phyloP scores from a whole-genome alignment of 2,329 filamentous ascomycete genomes.

The Penicillium fuscoglaucum region DNA sequence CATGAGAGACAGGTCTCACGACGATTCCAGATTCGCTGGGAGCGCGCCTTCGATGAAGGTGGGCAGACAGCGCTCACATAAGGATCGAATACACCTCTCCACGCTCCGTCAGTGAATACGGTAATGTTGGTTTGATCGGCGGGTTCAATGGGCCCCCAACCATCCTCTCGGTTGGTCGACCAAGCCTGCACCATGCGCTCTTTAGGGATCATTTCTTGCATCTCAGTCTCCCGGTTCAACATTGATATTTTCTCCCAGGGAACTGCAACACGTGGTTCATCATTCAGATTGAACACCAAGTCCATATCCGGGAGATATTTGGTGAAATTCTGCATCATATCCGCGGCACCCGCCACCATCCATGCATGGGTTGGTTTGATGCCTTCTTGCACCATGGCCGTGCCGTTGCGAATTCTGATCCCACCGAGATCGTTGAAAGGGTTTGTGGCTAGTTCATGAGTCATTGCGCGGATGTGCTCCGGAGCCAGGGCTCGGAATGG shows the following conservation, averaged over 20 bases:
- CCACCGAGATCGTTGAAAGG: constrained; percentile 58
- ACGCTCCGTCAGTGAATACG: constrained; percentile 44
- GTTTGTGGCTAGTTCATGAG: constrained; percentile 54
- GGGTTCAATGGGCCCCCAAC: constrained; percentile 42
- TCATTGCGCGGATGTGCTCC: constrained; percentile 53
- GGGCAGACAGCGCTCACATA: constrained; percentile 60
- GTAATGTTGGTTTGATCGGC: constrained; percentile 34
- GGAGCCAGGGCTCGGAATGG: constrained; percentile 58
- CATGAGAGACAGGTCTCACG: constrained; percentile 66
- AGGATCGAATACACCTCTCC: constrained; percentile 42
- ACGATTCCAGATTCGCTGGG: constrained; percentile 62
- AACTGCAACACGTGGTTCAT: constrained; percentile 59
- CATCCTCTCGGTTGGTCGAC: constrained; percentile 39
- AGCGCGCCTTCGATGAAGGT: constrained; percentile 60
- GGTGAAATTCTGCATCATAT: constrained; percentile 57
- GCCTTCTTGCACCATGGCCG: constrained; percentile 50
- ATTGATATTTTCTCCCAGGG: constrained; percentile 48
- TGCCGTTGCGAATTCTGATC: constrained; percentile 56
- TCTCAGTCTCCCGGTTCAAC: constrained; percentile 36
- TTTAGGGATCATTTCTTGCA: constrained; percentile 17
- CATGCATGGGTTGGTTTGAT: constrained; percentile 58
- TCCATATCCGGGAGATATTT: constrained; percentile 63
- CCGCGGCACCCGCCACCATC: constrained; percentile 57
- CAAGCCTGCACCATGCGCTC: constrained; percentile 33
- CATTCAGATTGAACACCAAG: constrained; percentile 62